Conservation (phyloP, 1,139 yeast species). For the Diutina siamensis region DNA sequence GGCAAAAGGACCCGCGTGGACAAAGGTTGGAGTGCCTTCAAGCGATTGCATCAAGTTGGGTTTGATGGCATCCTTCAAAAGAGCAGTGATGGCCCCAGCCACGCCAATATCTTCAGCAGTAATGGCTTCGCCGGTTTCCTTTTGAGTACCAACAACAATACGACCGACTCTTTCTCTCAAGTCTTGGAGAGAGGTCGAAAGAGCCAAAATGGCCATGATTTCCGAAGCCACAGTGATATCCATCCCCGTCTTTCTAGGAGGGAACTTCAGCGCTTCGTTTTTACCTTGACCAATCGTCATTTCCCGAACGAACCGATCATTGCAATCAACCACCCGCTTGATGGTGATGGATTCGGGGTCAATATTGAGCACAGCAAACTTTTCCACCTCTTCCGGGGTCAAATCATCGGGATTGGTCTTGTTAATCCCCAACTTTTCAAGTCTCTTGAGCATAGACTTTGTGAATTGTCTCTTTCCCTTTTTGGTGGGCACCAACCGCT, state of each 20-base stretch:
- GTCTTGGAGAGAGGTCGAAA: constrained; percentile 70
- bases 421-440: constrained; percentile 68
- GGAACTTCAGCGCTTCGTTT: constrained; percentile 72
- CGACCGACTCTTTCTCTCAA: constrained; percentile 84
- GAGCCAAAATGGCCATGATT: constrained; percentile 96
- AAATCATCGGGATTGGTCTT: constrained; percentile 76
- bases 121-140: constrained; percentile 65
- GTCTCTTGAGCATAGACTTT: constrained; percentile 65
- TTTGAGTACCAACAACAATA: constrained; percentile 82
- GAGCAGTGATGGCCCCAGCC: constrained; percentile 94
- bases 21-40: constrained; percentile 97
- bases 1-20: constrained; percentile 98
- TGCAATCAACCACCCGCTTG: constrained; percentile 95
- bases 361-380: constrained; percentile 79
- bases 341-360: constrained; percentile 92
- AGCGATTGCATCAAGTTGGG: constrained; percentile 97
- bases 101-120: constrained; percentile 96
- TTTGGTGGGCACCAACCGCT: constrained; percentile 78
- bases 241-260: constrained; percentile 81
- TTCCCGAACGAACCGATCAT: constrained; percentile 87
- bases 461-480: constrained; percentile 76
- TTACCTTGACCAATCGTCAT: constrained; percentile 90
- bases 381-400: constrained; percentile 63
- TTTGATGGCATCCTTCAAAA: constrained; percentile 92
- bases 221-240: constrained; percentile 97